Evolutionary conservation across 306 rosid species (phyloP).

Genomic region (Begonia peltatifolia): DNA sequence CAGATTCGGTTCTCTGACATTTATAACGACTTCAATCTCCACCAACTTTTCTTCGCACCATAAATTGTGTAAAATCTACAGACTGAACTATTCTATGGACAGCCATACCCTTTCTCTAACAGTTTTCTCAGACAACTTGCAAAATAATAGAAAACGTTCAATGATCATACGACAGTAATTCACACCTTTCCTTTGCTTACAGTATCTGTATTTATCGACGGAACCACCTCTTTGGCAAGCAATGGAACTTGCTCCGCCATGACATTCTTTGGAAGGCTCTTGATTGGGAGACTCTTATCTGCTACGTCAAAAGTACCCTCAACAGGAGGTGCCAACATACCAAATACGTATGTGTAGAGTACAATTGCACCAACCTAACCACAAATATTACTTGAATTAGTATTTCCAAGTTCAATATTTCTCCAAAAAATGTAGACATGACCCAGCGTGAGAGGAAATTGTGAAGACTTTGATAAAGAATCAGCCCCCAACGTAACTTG

Average conservation of each 20-base stretch:
- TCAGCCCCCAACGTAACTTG: too few relatives aligned
- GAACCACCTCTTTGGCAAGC: constrained; percentile 34
- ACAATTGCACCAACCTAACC: constrained; percentile 90
- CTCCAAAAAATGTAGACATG: too few relatives aligned
- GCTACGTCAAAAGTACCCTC: constrained; percentile 79
- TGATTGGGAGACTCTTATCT: constrained; percentile 37
- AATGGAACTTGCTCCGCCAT: constrained; percentile 49
- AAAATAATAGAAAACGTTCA: too few relatives aligned
- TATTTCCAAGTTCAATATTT: background rate
- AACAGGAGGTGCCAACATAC: constrained; percentile 88
- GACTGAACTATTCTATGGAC: too few relatives aligned
- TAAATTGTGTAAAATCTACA: too few relatives aligned
- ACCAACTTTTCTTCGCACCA: too few relatives aligned
- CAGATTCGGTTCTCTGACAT: too few relatives aligned
- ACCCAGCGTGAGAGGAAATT: too few relatives aligned
- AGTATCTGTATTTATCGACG: constrained; percentile 17
- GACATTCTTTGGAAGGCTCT: constrained; percentile 17
- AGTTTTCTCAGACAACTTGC: too few relatives aligned
- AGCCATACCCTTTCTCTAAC: too few relatives aligned
- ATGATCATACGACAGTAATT: constrained; percentile 1
- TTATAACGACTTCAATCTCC: too few relatives aligned
- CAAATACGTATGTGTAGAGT: constrained; percentile 80
- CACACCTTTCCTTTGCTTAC: constrained; percentile 41
- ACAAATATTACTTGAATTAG: background rate
- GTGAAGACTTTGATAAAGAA: too few relatives aligned